Conservation (phyloP, 768 basidiomycete species). For the Rhizopogon salebrosus region DNA sequence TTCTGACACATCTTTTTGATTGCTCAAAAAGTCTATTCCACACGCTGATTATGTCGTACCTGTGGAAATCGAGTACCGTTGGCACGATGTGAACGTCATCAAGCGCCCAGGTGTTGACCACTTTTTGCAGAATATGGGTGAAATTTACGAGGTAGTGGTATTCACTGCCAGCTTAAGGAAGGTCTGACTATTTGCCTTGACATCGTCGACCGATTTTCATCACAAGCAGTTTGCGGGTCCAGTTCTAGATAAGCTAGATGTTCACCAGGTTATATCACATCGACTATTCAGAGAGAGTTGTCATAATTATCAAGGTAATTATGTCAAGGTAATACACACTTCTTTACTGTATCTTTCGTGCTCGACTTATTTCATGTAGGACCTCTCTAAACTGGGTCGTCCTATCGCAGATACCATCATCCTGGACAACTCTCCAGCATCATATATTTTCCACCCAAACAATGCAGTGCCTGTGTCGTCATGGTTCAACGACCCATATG, state of each 20-base stretch:
- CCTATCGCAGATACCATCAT: slow-evolving; percentile 66
- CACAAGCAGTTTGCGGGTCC: slow-evolving; percentile 85
- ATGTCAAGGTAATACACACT: slow-evolving; percentile 71
- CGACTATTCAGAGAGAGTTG: slow-evolving; percentile 92
- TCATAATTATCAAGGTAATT: slow-evolving; percentile 93
- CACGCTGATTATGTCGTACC: slow-evolving; percentile 94
- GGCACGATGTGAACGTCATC: slow-evolving; percentile 94
- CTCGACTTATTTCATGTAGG: slow-evolving; percentile 32
- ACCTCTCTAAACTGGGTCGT: slow-evolving; percentile 69
- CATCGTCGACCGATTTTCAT: not conserved
- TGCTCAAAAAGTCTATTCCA: slow-evolving; percentile 56
- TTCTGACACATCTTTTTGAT: slow-evolving; percentile 2
- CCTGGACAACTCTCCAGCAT: slow-evolving; percentile 75
- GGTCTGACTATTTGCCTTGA: slow-evolving; percentile 32
- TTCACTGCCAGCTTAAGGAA: slow-evolving; percentile 94
- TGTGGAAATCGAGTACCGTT: slow-evolving; percentile 92
- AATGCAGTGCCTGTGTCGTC: slow-evolving; percentile 74
- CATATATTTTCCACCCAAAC: slow-evolving; percentile 79
- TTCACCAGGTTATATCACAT: slow-evolving; percentile 82
- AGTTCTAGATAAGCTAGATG: slow-evolving; percentile 88
- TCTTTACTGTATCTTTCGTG: slow-evolving; percentile 2
- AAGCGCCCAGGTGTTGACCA: slow-evolving; percentile 97
- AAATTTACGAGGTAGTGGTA: slow-evolving; percentile 90
- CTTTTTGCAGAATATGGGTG: slow-evolving; percentile 92
- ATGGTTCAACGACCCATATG: slow-evolving; percentile 78